Base-by-base conservation (phyloP, 1,139 yeast species). In the Geotrichum candidum region DNA sequence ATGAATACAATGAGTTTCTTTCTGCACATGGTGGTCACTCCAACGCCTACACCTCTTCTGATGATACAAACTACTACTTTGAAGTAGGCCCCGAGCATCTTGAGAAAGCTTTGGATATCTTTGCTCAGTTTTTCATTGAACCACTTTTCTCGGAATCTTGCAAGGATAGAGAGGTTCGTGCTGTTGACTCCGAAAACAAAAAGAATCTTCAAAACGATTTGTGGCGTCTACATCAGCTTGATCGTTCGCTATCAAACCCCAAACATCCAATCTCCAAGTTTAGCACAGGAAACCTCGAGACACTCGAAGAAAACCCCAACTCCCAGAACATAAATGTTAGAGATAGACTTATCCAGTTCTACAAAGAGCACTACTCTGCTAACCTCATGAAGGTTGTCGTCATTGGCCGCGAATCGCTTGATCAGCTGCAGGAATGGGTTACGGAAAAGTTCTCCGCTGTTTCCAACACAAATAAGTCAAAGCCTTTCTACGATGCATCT, bases 161-260 rank as follows among this genome's bases (percentile, higher is more conserved):
- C 71, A 90, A 91, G 69, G 97, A 91, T 70, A 82, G 97, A 62
- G 99, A 94, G 74, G 87, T 94, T 68, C 84, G 86, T 65, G 99
- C 98, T 2, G 98, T 94, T 18, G 97, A 94, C 73, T 88, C 96
- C 33, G 99, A 94, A 74, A 90, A 94, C 76, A 92, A 91, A 73
- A 94, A 94, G 77, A 94, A 94, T 72, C 78, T 94, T 61, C 98
- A 94, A 74, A 88, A 83, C 72, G 99, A 94, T 73, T 73, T 78
- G 62, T 91, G 98, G 97, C 83, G 99, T 68, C 76, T 90, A 58
- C 86, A 87, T 69, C 98, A 94, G 75, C 80, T 94, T 63, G 94
- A 89, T 62, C 88, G 90, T 73, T 80, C 85, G 62, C 78, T 87
- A 53, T 80, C 94, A 29, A 90, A 88, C 72, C 83, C 84, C 0